Evolutionary conservation across 2,329 filamentous ascomycete genomes (phyloP).

Genomic region (Blumeriella jaapii): DNA sequence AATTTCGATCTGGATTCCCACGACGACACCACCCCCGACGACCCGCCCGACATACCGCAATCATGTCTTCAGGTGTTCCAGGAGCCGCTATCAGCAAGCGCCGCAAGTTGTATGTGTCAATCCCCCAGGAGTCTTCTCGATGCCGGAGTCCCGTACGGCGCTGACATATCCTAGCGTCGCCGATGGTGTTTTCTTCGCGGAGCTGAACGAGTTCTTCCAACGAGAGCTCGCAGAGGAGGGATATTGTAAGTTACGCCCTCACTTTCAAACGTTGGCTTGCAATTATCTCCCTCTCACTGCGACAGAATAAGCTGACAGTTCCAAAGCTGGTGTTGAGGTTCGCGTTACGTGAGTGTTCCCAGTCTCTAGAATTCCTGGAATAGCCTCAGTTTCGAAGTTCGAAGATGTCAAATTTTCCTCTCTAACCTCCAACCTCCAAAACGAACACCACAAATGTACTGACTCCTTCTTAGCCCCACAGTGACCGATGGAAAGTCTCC

Average conservation of each 20-base stretch:
- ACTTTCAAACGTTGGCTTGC: too few relatives aligned
- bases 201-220: slow-evolving; percentile 99
- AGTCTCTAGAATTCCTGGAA: slow-evolving; percentile 61
- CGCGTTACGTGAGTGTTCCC: slow-evolving; percentile 67
- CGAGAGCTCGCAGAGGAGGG: slow-evolving; percentile 99
- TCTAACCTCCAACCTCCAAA: too few relatives aligned
- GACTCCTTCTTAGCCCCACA: slow-evolving; percentile 29
- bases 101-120: slow-evolving; percentile 21
- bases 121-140: too few relatives aligned
- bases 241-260: slow-evolving; percentile 46
- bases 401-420: too few relatives aligned
- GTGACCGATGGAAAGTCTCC: slow-evolving; percentile 53
- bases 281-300: too few relatives aligned
- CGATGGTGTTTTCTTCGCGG: slow-evolving; percentile 99
- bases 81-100: slow-evolving; percentile 25
- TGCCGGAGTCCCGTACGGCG: background rate
- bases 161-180: slow-evolving; percentile 41
- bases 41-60: slow-evolving; percentile 23
- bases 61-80: slow-evolving; percentile 30
- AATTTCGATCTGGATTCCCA: background rate
- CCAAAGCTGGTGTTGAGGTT: slow-evolving; percentile 78
- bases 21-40: slow-evolving; percentile 23
- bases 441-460: too few relatives aligned
- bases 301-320: background rate
- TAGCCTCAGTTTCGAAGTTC: too few relatives aligned